Base-by-base conservation (phyloP, 345 rosid species). In the Moricandia moricandioides region DNA sequence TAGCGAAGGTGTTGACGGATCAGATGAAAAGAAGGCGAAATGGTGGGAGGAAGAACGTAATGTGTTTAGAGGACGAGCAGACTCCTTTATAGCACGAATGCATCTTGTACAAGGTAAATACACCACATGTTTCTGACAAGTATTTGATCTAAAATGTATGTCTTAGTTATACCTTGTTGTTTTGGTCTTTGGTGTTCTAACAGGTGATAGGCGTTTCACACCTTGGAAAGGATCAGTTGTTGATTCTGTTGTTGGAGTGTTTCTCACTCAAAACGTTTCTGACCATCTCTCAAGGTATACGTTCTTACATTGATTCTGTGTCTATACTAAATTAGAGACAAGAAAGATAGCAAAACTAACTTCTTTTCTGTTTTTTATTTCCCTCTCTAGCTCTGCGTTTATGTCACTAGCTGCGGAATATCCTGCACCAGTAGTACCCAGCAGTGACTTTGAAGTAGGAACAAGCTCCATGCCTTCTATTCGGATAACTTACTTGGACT, bases 211-310 rank as follows among this genome's bases (percentile, higher is more conserved):
- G 61, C 88, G 97, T 59, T 96, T 96, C 83, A 87, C 98, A 30
- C 88, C 82, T 59, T 96, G 98, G 99, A 96, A 96, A 59, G 99
- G 98, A 70, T 96, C 99, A 1, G 96, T 89, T 26, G 91, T 96
- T 49, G 99, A 96, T 84, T 96, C 98, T 4, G 98, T 96, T 4
- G 85, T 92, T 63, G 98, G 99, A 69, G 99, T 96, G 17, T 96
- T 96, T 80, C 96, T 96, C 8, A 96, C 99, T 24, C 98, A 96
- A 70, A 96, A 96, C 70, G 99, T 96, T 71, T 91, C 98, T 13
- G 98, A 92, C 73, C 98, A 92, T 79, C 89, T 92, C 51, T 92
- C 98, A 27, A 92, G 98, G 99, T 92, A 82, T 62, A 65, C 56
- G 7, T 57, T 63, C 80, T 82, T 77, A 29, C 79, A n/a, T 45